A percentile compares a stretch with the other conserved stretches of the same genome.
phyloP scores from a whole-genome alignment of 78 protist species.

The Carpediemonas membranifera region DNA sequence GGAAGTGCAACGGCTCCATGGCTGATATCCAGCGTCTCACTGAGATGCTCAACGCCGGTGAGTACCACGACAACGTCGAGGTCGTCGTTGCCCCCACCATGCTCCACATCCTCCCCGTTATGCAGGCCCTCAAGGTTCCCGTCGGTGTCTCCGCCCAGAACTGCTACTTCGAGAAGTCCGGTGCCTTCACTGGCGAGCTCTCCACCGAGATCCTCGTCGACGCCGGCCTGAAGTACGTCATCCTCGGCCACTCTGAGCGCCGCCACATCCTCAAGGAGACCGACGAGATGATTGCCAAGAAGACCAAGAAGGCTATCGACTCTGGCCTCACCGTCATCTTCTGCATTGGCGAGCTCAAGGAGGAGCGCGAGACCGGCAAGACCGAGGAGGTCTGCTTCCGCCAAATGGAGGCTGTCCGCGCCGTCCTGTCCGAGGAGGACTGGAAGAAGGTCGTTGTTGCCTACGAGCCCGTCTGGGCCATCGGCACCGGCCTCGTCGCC shows the following conservation, averaged over 20 bases:
- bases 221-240: not conserved
- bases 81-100: not conserved
- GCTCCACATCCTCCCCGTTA: not conserved
- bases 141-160: not conserved
- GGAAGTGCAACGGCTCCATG: not conserved
- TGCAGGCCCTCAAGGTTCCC: not conserved
- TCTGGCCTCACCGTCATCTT: not conserved
- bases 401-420: not conserved
- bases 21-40: not conserved
- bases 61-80: not conserved
- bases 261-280: not conserved
- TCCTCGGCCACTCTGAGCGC: not conserved
- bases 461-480: conserved; percentile 83
- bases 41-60: not conserved
- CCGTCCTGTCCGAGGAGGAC: not conserved
- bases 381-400: not conserved
- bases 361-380: not conserved
- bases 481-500: conserved; percentile 94
- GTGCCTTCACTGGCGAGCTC: not conserved
- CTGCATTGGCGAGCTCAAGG: not conserved
- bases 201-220: not conserved
- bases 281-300: not conserved
- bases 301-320: not conserved
- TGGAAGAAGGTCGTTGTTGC: conserved; percentile 17
- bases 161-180: not conserved